phyloP scores from a whole-genome alignment of 1,284 basidiomycete genomes.

The Naganishia albida region DNA sequence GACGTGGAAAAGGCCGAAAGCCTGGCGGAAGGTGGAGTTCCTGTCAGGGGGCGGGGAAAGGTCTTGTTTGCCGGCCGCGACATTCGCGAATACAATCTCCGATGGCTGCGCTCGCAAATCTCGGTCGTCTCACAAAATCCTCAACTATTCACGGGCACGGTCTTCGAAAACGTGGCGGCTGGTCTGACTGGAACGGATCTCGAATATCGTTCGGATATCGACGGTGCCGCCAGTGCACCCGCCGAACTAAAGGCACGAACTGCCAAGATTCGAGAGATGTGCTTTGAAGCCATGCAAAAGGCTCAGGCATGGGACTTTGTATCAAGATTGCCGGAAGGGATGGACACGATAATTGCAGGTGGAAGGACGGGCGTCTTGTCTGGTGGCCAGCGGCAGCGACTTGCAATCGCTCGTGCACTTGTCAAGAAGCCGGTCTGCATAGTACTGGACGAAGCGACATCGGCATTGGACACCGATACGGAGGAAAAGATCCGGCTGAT shows the following conservation, averaged over 20 bases:
- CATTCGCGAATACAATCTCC: conserved; percentile 75
- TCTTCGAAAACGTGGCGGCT: conserved; percentile 80
- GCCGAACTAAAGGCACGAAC: conserved; percentile 65
- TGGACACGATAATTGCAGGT: conserved; percentile 40
- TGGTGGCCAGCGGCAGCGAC: conserved; percentile 93
- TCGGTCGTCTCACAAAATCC: conserved; percentile 51
- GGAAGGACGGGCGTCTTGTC: conserved; percentile 59
- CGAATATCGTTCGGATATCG: conserved; percentile 40
- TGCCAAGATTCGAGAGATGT: conserved; percentile 62
- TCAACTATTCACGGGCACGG: conserved; percentile 69
- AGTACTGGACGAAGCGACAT: conserved; percentile 68
- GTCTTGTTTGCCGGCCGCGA: conserved; percentile 71
- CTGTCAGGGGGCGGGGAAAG: conserved; percentile 16
- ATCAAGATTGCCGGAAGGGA: conserved; percentile 75
- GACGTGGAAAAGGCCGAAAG: conserved; percentile 18
- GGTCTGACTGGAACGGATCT: conserved; percentile 75
- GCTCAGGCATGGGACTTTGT: conserved; percentile 93
- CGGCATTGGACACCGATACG: conserved; percentile 68
- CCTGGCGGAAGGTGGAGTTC: not conserved
- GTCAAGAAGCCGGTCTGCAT: conserved; percentile 91
- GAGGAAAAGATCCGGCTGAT: conserved; percentile 95
- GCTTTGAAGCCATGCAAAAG: conserved; percentile 84
- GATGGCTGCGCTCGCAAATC: conserved; percentile 86
- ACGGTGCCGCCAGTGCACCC: conserved; percentile 18
- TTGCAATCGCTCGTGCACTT: conserved; percentile 93